Evolutionary conservation across 768 basidiomycete genomes (phyloP).

Genomic region (Pisolithus marmoratus): DNA sequence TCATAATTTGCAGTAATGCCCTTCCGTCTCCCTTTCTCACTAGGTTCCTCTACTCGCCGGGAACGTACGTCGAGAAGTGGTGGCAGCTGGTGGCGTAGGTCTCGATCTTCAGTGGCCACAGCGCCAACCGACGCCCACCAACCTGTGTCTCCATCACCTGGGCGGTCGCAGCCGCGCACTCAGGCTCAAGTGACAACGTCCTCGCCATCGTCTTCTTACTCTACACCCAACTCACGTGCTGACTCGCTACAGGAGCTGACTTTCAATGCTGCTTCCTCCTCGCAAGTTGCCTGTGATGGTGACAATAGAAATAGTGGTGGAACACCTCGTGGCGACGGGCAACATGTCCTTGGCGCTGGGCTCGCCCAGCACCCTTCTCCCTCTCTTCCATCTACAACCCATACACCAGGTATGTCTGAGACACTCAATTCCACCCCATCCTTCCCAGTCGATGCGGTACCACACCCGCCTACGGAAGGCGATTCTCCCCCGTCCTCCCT

Average conservation of each 20-base stretch:
- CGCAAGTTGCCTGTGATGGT: slow-evolving; percentile 7
- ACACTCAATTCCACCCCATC: slow-evolving; percentile 5
- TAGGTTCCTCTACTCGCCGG: slow-evolving; percentile 28
- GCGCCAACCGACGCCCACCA: slow-evolving; percentile 28
- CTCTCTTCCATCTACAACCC: slow-evolving; percentile 7
- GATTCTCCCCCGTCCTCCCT: slow-evolving; percentile 12
- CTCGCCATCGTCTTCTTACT: background rate
- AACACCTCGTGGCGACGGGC: slow-evolving; percentile 8
- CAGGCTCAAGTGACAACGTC: background rate
- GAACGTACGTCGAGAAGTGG: slow-evolving; percentile 38
- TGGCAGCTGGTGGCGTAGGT: slow-evolving; percentile 74
- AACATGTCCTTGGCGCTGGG: slow-evolving; percentile 13
- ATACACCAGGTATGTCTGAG: slow-evolving; percentile 12
- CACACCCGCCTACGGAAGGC: background rate
- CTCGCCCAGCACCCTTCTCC: slow-evolving; percentile 2
- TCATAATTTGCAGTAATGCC: slow-evolving; percentile 13
- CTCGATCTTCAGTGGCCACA: slow-evolving; percentile 70
- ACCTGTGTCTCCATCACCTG: slow-evolving; percentile 2
- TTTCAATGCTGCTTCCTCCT: slow-evolving; percentile 6
- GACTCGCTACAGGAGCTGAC: background rate
- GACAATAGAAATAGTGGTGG: slow-evolving; percentile 19
- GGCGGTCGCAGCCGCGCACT: background rate
- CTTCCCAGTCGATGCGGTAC: slow-evolving; percentile 1
- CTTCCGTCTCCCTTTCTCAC: slow-evolving; percentile 23
- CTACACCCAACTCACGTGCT: background rate